Base-by-base conservation (phyloP, 148 eudicot species). In the Camellia japonica region DNA sequence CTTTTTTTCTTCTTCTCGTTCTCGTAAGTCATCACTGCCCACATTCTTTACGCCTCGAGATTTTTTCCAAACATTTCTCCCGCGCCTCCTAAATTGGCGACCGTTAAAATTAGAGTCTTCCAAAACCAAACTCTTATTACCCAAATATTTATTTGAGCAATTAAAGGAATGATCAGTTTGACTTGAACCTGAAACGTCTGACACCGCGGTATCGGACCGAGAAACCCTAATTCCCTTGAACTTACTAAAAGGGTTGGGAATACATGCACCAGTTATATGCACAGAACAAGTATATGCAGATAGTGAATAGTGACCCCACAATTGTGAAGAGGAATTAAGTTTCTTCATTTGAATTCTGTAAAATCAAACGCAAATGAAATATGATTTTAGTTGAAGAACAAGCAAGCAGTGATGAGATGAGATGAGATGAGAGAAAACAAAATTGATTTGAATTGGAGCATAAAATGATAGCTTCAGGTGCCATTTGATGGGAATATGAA, bases 171-270 rank as follows among this genome's bases (percentile, higher is more conserved):
- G 75, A 78, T 71, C 75, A 76, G 49, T 51, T 80, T 78, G 68
- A 71, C 64, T 79, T 19, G 63, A 75, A 41, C 85, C 81, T 72
- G 84, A 79, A 79, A 75, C 38, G 5, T 88, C 86, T 2, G 80
- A 85, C 20, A 84, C 73, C 69, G 82, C 86, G 63, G 87, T 87
- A 55, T 86, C 84, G 52, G 86, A 81, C 58, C 81, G 77, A 61
- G 90, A 80, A 85, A 85, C 92, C 64, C 86, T 76, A 75, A 80
- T 77, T 68, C 78, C 82, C 41, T 82, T 87, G 68, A 83, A 19
- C 77, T 82, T 86, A 77, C 56, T 18, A 76, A 79, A 49, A 7
- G 82, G 86, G 76, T 64, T 84, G 23, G 72, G 23, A 38, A 68
- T 66, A 83, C 79, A 78, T 60, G 71, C 78, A 71, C 87, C 88